phyloP scores from a whole-genome alignment of 129 eudicot species.

The Sambucus nigra region DNA sequence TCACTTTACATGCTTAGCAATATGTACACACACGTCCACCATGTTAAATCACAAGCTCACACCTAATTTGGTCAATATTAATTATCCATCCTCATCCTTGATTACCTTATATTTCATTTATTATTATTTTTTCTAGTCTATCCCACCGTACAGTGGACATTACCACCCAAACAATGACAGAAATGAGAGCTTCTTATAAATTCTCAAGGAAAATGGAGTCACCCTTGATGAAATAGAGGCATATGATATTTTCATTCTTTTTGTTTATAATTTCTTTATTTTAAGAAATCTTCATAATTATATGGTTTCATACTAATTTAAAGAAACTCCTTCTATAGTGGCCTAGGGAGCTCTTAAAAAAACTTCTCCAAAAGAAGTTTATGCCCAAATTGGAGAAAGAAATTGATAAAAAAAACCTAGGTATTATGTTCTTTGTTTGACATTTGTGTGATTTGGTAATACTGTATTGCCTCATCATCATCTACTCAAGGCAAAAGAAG shows the following conservation, averaged over 20 bases:
- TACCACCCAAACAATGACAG: conserved; percentile 85
- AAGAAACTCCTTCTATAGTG: neutral
- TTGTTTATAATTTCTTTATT: neutral
- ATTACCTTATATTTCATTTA: neutral
- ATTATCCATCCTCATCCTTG: neutral
- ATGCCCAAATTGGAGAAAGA: too few species aligned
- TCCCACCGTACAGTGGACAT: conserved; percentile 97
- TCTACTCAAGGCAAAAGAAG: conserved; percentile 38
- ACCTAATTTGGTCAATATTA: too few species aligned
- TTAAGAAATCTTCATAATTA: neutral
- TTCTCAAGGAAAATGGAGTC: conserved; percentile 71
- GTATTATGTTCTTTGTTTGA: too few species aligned
- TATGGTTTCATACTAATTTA: neutral
- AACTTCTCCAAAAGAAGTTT: too few species aligned
- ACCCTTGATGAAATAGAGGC: conserved; percentile 58
- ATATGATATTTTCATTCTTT: conserved; percentile 11
- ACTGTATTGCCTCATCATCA: conserved; percentile 12
- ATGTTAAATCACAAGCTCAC: too few species aligned
- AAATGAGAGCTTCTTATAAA: conserved; percentile 50
- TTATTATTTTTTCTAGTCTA: conserved; percentile 45
- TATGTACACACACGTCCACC: too few species aligned
- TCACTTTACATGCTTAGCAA: too few species aligned
- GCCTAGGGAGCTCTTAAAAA: too few species aligned
- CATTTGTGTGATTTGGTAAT: too few species aligned
- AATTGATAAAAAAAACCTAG: too few species aligned